Base-by-base conservation (phyloP, 495 filamentous ascomycete genomes). In the Aspergillus homomorphus region DNA sequence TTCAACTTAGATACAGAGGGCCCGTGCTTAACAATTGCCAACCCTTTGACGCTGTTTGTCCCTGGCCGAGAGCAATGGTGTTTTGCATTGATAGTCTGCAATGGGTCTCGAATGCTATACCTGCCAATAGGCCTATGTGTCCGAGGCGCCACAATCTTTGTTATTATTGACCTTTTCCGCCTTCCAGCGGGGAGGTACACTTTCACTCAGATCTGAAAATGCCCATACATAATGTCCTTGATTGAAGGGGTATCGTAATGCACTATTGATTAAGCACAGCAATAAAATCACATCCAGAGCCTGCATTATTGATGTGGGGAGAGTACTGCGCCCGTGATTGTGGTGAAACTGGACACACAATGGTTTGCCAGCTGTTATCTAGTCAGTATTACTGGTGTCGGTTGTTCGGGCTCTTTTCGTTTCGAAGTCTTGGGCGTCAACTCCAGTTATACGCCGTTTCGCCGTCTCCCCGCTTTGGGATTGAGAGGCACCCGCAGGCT, bases 401-500 rank as follows among this genome's bases (percentile, higher is more conserved):
- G 64, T 65, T 41, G 67, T 63, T 16, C 73, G 67, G 8, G 67
- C 44, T 10, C 67, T 68, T 64, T 77, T 77, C 20, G 63, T 45
- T 22, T 64, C 67, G 51, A 57, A 51, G n/a, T 68, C 68, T 2
- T 54, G n/a, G 8, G 54, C 42, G 5, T 49, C 41, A 45, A 70
- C 68, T 22, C 67, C 68, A 4, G 66, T 69, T n/a, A 69, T 53
- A 19, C 74, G 67, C 56, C 75, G 75, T 4, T 64, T 60, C 38
- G 58, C 43, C 2, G 62, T 41, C 14, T 46, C 55, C 14, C 12
- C 3, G 44, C 50, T 51, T 23, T 66, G 64, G 12, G 62, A 45
- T 22, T 63, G 21, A 19, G 69, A 63, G 21, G 45, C 58, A 21
- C 30, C 28, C 9, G 62, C 63, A 56, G 83, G 76, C 80, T 96